Percentiles rank a stretch among this genome's conserved stretches.
These are phyloP conservation scores for Beauveria caledonica DNA, from an alignment of 2,329 filamentous ascomycete genomes.

Conservation along the genomic window DNA sequence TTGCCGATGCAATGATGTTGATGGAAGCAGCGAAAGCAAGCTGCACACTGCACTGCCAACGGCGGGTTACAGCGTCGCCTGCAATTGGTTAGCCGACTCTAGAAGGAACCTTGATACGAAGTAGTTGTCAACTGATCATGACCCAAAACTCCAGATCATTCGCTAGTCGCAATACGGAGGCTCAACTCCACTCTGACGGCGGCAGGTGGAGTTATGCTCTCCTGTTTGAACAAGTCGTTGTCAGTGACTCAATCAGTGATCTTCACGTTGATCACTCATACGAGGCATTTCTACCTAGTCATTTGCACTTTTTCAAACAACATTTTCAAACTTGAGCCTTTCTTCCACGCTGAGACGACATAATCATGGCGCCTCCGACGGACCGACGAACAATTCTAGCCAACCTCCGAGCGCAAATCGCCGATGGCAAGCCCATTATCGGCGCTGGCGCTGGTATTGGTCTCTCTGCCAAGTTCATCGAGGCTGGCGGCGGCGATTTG, in stretches of 20 bases:
- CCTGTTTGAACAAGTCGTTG: too few species aligned
- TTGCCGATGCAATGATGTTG: background rate
- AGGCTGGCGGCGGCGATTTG: constrained; percentile 58
- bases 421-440: constrained; percentile 50
- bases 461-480: constrained; percentile 62
- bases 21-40: background rate
- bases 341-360: background rate
- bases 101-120: background rate
- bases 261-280: background rate
- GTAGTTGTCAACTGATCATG: background rate
- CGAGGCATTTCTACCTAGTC: background rate
- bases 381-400: constrained; percentile 47
- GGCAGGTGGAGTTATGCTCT: background rate
- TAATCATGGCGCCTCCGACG: constrained; percentile 47
- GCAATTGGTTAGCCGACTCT: background rate
- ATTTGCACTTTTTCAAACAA: background rate
- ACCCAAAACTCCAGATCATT: background rate
- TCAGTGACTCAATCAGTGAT: background rate
- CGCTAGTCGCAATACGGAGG: background rate
- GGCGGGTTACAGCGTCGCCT: background rate
- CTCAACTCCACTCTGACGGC: constrained; percentile 6
- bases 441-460: constrained; percentile 65
- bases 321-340: background rate
- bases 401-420: constrained; percentile 44
- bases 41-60: background rate